Conservation (phyloP, 768 basidiomycete genomes). For the Kwoniella sp. region DNA sequence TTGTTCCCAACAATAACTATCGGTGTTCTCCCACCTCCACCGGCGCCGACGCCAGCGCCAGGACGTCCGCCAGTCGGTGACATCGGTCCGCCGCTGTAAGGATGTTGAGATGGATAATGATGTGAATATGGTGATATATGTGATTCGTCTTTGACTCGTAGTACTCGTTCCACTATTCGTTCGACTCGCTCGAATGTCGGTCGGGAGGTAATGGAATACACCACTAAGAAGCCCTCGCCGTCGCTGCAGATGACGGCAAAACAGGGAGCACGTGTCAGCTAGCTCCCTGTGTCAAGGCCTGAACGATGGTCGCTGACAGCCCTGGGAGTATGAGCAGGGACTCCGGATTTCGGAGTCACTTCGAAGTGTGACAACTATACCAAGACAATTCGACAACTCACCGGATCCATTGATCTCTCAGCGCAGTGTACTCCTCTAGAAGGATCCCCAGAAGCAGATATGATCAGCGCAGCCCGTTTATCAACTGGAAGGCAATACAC, state of each 20-base stretch:
- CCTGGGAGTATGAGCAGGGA: too few relatives aligned
- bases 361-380: too few relatives aligned
- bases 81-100: background rate
- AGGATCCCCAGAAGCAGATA: too few relatives aligned
- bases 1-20: slow-evolving; percentile 98
- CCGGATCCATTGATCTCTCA: slow-evolving; percentile 98
- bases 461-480: too few relatives aligned
- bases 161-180: slow-evolving; percentile 84
- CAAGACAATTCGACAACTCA: slow-evolving; percentile 58
- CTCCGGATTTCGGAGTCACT: too few relatives aligned
- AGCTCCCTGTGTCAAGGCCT: too few relatives aligned
- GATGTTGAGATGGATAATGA: slow-evolving; percentile 7
- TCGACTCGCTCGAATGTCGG: slow-evolving; percentile 87
- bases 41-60: background rate
- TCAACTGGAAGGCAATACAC: too few relatives aligned
- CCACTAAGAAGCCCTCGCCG: slow-evolving; percentile 96
- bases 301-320: too few relatives aligned
- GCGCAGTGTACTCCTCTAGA: slow-evolving; percentile 93
- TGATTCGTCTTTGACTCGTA: slow-evolving; percentile 72
- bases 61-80: too few relatives aligned
- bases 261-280: too few relatives aligned
- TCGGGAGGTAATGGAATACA: slow-evolving; percentile 94
- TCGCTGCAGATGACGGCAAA: slow-evolving; percentile 66
- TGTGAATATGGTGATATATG: slow-evolving; percentile 20
- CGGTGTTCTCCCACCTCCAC: slow-evolving; percentile 60